Percentiles rank a stretch among this genome's conserved stretches.
These are phyloP conservation scores for Colletotrichum paranaense DNA, from an alignment of 2,329 filamentous ascomycete genomes.

Conservation along the genomic window DNA sequence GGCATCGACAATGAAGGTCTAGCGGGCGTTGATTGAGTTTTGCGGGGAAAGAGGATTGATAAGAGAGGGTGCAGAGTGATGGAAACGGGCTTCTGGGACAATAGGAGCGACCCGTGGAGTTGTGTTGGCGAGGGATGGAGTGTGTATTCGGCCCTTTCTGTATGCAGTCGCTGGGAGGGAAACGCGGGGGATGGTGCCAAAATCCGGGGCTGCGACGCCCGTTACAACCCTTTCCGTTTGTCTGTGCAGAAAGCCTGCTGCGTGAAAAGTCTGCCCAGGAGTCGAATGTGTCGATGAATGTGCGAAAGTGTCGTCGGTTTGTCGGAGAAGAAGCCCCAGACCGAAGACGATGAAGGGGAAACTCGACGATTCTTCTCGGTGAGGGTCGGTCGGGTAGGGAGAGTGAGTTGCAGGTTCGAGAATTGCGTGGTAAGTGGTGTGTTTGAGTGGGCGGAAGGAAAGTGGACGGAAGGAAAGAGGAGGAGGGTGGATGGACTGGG, in stretches of 20 bases:
- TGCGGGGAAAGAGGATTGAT: constrained; percentile 34
- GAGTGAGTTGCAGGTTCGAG: neutral
- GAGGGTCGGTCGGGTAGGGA: constrained; percentile 21
- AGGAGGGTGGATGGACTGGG: neutral
- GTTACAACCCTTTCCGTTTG: constrained; percentile 21
- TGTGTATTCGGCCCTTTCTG: constrained; percentile 36
- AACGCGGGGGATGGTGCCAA: constrained; percentile 36
- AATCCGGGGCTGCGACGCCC: constrained; percentile 35
- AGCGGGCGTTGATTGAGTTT: constrained; percentile 30
- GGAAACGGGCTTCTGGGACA: neutral
- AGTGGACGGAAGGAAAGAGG: constrained; percentile 2
- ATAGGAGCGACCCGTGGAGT: constrained; percentile 21
- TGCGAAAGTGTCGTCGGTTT: neutral
- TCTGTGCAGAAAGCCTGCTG: constrained; percentile 17
- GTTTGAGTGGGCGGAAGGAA: neutral
- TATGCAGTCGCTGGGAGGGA: constrained; percentile 33
- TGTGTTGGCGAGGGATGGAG: constrained; percentile 22
- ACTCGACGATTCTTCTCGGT: constrained; percentile 24
- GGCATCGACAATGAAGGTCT: constrained; percentile 26
- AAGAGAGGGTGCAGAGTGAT: constrained; percentile 12
- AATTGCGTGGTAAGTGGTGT: neutral
- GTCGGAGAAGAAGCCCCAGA: neutral
- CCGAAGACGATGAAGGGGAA: neutral
- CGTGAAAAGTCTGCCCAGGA: neutral
- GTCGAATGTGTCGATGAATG: neutral